phyloP scores from a whole-genome alignment of 441 rosid genomes.

The Arabidopsis hybrid region DNA sequence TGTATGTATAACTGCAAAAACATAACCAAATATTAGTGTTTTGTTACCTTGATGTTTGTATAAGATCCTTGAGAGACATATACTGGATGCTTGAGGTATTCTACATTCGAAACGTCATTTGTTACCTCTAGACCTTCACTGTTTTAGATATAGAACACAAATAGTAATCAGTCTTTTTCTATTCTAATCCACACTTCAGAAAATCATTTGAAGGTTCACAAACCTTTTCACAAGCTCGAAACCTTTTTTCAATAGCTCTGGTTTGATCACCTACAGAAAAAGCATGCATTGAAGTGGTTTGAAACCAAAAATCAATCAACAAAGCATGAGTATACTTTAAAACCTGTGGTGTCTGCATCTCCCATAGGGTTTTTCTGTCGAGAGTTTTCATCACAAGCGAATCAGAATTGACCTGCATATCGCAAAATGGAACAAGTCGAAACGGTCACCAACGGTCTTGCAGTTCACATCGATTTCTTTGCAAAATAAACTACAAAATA shows the following conservation, averaged over 20 bases:
- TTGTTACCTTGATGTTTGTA: constrained; percentile 82
- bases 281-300: neutral
- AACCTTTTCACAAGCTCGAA: constrained; percentile 92
- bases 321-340: neutral
- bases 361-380: constrained; percentile 93
- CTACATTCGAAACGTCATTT: constrained; percentile 91
- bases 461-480: constrained; percentile 60
- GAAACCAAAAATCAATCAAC: constrained; percentile 11
- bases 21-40: neutral
- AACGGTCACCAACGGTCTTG: constrained; percentile 73
- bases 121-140: constrained; percentile 94
- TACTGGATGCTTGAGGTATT: constrained; percentile 90
- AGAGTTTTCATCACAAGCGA: constrained; percentile 86
- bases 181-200: neutral
- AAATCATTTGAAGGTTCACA: constrained; percentile 12
- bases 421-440: constrained; percentile 3
- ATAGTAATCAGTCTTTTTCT: constrained; percentile 4
- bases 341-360: constrained; percentile 99
- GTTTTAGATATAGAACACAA: constrained; percentile 34
- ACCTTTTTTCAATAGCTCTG: constrained; percentile 76
- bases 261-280: constrained; percentile 75
- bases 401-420: constrained; percentile 68
- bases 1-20: too few relatives aligned
- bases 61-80: constrained; percentile 91
- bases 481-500: too few relatives aligned